Percentiles rank a stretch among this genome's conserved stretches.
These are phyloP conservation scores for Daldinia eschscholtzii DNA, from an alignment of 2,329 filamentous ascomycete genomes.

Conservation along the genomic window DNA sequence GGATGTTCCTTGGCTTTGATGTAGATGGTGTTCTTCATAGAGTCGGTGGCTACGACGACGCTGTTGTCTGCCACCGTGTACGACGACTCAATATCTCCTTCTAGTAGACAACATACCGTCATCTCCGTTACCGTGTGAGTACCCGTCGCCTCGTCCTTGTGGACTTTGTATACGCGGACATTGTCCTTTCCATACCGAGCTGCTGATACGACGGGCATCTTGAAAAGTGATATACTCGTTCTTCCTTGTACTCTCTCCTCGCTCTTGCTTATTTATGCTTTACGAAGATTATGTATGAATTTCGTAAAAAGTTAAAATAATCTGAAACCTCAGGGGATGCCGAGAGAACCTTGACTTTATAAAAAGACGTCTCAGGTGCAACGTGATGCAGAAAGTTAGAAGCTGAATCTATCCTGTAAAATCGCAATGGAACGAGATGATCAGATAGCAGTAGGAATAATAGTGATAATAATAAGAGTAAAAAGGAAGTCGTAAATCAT, in stretches of 20 bases:
- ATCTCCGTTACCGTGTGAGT: conserved; percentile 92
- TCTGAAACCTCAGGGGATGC: conserved; percentile 14
- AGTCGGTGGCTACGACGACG: conserved; percentile 95
- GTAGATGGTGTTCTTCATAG: conserved; percentile 97
- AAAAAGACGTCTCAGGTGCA: conserved; percentile 17
- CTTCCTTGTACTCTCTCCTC: conserved; percentile 1
- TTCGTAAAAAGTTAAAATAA: conserved; percentile 10
- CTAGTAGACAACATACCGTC: conserved; percentile 91
- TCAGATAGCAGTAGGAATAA: conserved; percentile 11
- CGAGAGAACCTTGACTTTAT: conserved; percentile 25
- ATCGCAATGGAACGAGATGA: conserved; percentile 25
- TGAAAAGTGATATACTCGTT: conserved; percentile 28
- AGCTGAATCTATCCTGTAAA: conserved; percentile 34
- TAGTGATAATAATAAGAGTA: conserved; percentile 8
- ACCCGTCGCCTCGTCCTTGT: conserved; percentile 80
- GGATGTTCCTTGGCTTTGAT: conserved; percentile 95
- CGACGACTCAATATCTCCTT: conserved; percentile 90
- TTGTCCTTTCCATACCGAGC: conserved; percentile 96
- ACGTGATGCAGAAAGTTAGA: conserved; percentile 35
- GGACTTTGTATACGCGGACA: conserved; percentile 96
- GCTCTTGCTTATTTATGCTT: conserved; percentile 6
- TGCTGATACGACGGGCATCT: conserved; percentile 69
- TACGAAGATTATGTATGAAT: conserved; percentile 9
- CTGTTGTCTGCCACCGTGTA: conserved; percentile 96
- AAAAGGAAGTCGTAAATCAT: conserved; percentile 15